These are phyloP conservation scores for Biscogniauxia mediterranea DNA, from an alignment of 2,329 filamentous ascomycete genomes.

Conservation along the genomic window DNA sequence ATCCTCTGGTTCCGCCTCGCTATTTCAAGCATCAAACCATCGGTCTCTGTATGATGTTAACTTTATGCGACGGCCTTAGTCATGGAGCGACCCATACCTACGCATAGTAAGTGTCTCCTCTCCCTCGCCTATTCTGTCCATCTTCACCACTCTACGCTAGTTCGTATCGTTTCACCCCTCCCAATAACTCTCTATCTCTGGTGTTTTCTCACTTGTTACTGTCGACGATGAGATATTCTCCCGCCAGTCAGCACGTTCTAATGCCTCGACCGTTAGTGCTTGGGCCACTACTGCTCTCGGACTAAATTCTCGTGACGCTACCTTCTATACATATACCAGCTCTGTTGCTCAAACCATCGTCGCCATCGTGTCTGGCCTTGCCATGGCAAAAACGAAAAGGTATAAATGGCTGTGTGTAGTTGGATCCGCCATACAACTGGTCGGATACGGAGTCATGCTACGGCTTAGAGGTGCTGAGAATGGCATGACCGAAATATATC, in stretches of 20 bases:
- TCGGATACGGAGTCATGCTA: conserved; percentile 52
- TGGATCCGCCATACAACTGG: conserved; percentile 40
- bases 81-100: conserved; percentile 47
- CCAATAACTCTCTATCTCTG: no score
- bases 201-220: no score
- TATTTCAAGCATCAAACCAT: conserved; percentile 46
- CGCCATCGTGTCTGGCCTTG: conserved; percentile 38
- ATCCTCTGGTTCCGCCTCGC: conserved; percentile 44
- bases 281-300: conserved; percentile 45
- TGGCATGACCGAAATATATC: conserved; percentile 43
- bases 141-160: no score
- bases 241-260: not conserved
- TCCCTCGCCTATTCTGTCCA: no score
- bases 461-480: conserved; percentile 46
- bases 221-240: no score
- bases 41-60: conserved; percentile 38
- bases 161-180: no score
- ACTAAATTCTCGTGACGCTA: conserved; percentile 39
- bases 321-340: conserved; percentile 39
- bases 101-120: not conserved
- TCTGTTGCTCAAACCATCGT: conserved; percentile 43
- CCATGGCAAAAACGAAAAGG: conserved; percentile 41
- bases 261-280: conserved; percentile 36
- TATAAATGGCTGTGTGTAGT: conserved; percentile 47
- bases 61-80: conserved; percentile 41